Base-by-base conservation (phyloP, 805 yeast species). In the Grigorovia yakushimaensis region DNA sequence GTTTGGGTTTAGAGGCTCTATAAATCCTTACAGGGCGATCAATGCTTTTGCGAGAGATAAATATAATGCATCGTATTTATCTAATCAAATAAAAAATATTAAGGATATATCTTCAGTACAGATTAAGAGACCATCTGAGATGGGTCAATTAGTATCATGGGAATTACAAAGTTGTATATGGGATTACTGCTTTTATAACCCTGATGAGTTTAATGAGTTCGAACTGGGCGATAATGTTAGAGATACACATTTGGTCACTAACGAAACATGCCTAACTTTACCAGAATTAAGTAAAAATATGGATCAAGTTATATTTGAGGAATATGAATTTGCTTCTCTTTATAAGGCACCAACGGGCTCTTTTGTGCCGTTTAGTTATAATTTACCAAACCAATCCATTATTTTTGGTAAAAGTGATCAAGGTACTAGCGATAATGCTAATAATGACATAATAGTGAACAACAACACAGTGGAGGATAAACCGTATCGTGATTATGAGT, bases 271-370 rank as follows among this genome's bases (percentile, higher is more conserved):
- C 21, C 80, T 83, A 59, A 84, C 88, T 45, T 67, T 91, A 30
- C 93, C 96, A 1, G 82, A 80, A 46, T 71, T 91, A 30, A 84
- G 94, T 36, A 80, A 80, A 54, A 84, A 84, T 62, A 83, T 87
- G 15, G 98, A 93, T 62, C 96, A 88, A 66, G 84, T 93, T 0
- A 76, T 93, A 0, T 91, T 94, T 67, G 99, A 93, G 64, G 98
- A 93, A 59, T 93, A 82, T 59, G 95, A 87, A 3, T 84, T 93
- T 58, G 73, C 73, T 13, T 75, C 79, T 30, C 74, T 85, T 49
- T 84, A 81, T 52, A 72, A 95, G 49, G 76, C 85, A 20, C 77
- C 84, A 0, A 73, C 78, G 0, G 79, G 76, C 2, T 72, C 78
- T 0, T 72, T 81, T 48, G 73, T 78, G 2, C 88, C 89, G 2